A percentile compares a stretch with the other conserved stretches of the same genome.
phyloP scores from a whole-genome alignment of 2,329 filamentous ascomycete species.

The Tympanopsis confertula region DNA sequence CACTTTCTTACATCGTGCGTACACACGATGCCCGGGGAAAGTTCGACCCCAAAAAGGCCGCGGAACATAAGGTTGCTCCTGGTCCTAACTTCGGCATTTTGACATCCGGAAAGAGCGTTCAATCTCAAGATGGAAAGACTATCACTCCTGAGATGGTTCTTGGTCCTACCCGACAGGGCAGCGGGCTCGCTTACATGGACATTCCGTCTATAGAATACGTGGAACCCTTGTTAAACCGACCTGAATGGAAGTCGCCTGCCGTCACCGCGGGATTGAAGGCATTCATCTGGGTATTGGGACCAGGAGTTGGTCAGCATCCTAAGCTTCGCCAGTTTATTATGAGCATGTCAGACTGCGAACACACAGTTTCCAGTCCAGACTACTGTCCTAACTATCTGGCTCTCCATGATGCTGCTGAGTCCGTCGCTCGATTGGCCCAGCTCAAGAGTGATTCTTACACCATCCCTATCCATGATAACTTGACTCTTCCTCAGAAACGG shows the following conservation, averaged over 20 bases:
- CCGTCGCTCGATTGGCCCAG: background rate
- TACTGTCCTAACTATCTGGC: conserved; percentile 1
- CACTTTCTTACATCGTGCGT: conserved; percentile 58
- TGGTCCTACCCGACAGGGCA: background rate
- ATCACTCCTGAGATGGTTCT: conserved; percentile 33
- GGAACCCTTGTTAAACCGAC: background rate
- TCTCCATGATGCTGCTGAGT: background rate
- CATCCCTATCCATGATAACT: background rate
- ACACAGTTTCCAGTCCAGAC: background rate
- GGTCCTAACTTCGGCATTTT: conserved; percentile 32
- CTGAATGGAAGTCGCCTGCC: conserved; percentile 1
- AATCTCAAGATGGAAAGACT: conserved; percentile 39
- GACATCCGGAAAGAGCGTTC: conserved; percentile 39
- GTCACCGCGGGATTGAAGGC: background rate
- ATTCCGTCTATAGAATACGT: background rate
- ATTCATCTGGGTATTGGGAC: background rate
- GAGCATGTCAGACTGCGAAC: background rate
- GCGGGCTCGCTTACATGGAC: background rate
- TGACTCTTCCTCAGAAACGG: background rate
- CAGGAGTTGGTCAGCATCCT: background rate
- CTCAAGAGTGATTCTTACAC: background rate
- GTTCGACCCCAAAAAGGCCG: conserved; percentile 45
- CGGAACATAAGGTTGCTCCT: conserved; percentile 36
- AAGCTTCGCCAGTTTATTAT: background rate
- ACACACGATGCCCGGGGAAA: conserved; percentile 49